Evolutionary conservation across 1,284 basidiomycete species (phyloP).

Genomic region (Stygiomarasmius scandens): DNA sequence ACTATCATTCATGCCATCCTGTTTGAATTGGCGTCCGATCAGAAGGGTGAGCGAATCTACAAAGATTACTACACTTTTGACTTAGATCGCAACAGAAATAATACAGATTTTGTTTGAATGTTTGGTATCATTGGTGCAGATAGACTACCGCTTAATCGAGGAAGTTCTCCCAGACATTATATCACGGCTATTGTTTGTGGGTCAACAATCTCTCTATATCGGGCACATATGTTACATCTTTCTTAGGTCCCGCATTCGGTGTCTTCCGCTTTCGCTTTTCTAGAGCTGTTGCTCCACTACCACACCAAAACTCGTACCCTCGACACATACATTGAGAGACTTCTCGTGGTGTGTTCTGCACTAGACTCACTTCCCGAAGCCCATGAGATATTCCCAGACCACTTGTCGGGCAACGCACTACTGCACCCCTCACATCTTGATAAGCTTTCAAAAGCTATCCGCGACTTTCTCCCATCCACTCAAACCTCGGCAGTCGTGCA

Average conservation of each 20-base stretch:
- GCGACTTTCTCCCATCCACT: conserved; percentile 56
- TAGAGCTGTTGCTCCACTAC: conserved; percentile 58
- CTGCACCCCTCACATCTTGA: conserved; percentile 48
- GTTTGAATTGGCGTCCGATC: conserved; percentile 32
- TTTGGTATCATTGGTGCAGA: conserved; percentile 48
- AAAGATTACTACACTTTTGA: conserved; percentile 28
- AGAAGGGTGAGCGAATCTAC: conserved; percentile 33
- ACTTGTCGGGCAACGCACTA: conserved; percentile 43
- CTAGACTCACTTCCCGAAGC: conserved; percentile 11
- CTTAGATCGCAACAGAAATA: conserved; percentile 13
- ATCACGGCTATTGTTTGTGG: conserved; percentile 49
- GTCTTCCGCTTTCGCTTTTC: conserved; percentile 36
- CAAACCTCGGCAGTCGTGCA: conserved; percentile 49
- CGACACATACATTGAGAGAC: conserved; percentile 44
- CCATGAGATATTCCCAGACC: conserved; percentile 39
- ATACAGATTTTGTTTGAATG: conserved; percentile 38
- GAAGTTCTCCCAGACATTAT: conserved; percentile 50
- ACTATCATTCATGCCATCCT: conserved; percentile 37
- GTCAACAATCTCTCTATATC: conserved; percentile 16
- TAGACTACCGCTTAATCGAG: conserved; percentile 64
- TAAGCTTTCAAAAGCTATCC: conserved; percentile 50
- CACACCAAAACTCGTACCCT: conserved; percentile 71
- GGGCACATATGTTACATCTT: neutral
- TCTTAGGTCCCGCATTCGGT: conserved; percentile 21
- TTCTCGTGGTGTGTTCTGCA: conserved; percentile 37